phyloP scores from a whole-genome alignment of 2,329 filamentous ascomycete genomes.

The Dactylellina leptospora region DNA sequence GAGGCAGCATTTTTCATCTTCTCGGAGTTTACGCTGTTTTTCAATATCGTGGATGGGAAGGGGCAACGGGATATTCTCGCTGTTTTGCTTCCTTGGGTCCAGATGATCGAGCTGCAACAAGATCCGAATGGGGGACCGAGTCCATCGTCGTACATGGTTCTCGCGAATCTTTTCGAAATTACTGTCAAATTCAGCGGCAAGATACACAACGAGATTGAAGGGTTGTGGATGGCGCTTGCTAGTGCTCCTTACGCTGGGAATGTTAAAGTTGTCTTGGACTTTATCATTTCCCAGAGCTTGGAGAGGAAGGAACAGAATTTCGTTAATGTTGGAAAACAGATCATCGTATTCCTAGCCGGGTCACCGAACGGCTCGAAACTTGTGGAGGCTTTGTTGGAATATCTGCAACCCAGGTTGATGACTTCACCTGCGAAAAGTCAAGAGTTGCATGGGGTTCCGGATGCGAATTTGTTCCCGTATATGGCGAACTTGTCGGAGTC shows the following conservation, averaged over 20 bases:
- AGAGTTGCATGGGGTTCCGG: slow-evolving; percentile 73
- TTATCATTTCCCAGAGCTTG: slow-evolving; percentile 91
- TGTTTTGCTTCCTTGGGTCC: slow-evolving; percentile 94
- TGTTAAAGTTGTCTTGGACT: slow-evolving; percentile 91
- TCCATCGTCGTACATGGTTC: slow-evolving; percentile 88
- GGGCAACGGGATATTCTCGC: slow-evolving; percentile 94
- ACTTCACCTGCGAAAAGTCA: slow-evolving; percentile 85
- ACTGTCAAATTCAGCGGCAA: slow-evolving; percentile 89
- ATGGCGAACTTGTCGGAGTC: slow-evolving; percentile 83
- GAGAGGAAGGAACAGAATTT: slow-evolving; percentile 97
- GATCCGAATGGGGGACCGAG: slow-evolving; percentile 92
- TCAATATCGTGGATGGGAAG: slow-evolving; percentile 82
- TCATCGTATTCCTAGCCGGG: slow-evolving; percentile 93
- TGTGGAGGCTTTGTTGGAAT: slow-evolving; percentile 88
- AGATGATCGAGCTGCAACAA: slow-evolving; percentile 88
- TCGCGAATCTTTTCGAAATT: slow-evolving; percentile 94
- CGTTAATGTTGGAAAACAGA: slow-evolving; percentile 96
- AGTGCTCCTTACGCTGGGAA: slow-evolving; percentile 93
- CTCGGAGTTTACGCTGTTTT: slow-evolving; percentile 92
- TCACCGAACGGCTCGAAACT: slow-evolving; percentile 86
- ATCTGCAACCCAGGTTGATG: slow-evolving; percentile 96
- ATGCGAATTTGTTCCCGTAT: slow-evolving; percentile 81
- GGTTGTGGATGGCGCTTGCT: slow-evolving; percentile 93
- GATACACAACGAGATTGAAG: slow-evolving; percentile 95
- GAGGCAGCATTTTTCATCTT: slow-evolving; percentile 93